Base-by-base conservation (phyloP, 2,329 filamentous ascomycete species). In the Penicillium sp. region DNA sequence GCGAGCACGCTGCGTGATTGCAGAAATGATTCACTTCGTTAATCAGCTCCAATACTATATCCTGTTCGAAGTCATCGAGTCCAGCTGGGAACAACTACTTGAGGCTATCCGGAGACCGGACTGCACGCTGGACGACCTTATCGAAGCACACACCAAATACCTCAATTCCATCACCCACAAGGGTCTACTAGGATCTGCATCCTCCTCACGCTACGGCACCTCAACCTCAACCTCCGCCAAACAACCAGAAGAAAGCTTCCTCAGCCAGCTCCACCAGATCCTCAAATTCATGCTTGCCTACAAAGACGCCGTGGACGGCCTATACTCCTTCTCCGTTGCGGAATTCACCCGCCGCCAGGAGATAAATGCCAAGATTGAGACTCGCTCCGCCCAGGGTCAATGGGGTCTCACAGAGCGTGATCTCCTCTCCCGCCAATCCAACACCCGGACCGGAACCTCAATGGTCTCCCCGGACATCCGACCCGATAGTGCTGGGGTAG, bases 11-110 rank as follows among this genome's bases (percentile, higher is more conserved):
- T 94, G 93, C 58, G 87, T 88, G 19, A 86, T 97, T 38, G 93
- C 93, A 13, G 96, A 99, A 75, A 99, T 99, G 94, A 91, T 97
- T 17, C 96, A 99, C 74, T 97, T 99, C 70, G 88, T 97, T 69
- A 91, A 91, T 62, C 94, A 99, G 76, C 83, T 99, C 15, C 94
- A 99, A 75, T 97, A 97, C 78, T 99, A 99, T 74, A 97, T 99
- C 66, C 82, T 99, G 10, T 99, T 97, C 70, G 94, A 99, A 75
- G 94, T 99, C 66, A 97, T 99, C 66, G 94, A 99, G 75, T 89
- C 90, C 36, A 94, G 91, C 49, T 99, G 94, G 96, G 90, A 90
- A 61, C 89, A 93, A 70, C 83, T 99, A 2, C 90, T 97, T 74
- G 84, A 86, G 29, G 89, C 89, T 33, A 88, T 97, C 61, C 86